phyloP scores from a whole-genome alignment of 192 early-diverging fungal genomes.

The Lobosporangium transversale region DNA sequence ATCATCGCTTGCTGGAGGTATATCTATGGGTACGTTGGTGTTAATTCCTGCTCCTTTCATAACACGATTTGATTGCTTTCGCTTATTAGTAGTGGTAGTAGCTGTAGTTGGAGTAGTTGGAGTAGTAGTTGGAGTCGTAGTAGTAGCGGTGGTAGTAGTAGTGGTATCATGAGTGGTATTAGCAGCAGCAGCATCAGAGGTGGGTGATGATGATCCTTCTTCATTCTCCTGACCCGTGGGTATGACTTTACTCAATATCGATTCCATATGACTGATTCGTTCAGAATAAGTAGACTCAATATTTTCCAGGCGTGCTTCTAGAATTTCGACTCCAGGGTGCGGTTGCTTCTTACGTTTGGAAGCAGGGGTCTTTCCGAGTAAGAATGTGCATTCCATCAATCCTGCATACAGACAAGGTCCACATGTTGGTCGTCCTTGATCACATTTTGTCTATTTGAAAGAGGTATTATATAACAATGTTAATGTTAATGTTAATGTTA shows the following conservation, averaged over 20 bases:
- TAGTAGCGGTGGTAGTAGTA: not conserved
- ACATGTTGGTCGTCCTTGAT: slow-evolving; percentile 49
- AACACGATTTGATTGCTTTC: not conserved
- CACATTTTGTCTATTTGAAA: slow-evolving; percentile 39
- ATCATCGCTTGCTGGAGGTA: slow-evolving; percentile 22
- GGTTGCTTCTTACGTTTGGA: slow-evolving; percentile 52
- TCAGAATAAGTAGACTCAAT: slow-evolving; percentile 49
- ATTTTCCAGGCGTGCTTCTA: slow-evolving; percentile 42
- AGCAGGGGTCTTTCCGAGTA: slow-evolving; percentile 45
- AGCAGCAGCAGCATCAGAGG: not conserved
- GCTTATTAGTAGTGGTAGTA: not conserved
- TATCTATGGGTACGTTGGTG: slow-evolving; percentile 14
- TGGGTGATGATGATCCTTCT: slow-evolving; percentile 4
- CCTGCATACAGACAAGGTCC: slow-evolving; percentile 51
- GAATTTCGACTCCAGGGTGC: slow-evolving; percentile 42
- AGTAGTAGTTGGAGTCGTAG: no score
- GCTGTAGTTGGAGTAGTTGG: not conserved
- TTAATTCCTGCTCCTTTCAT: slow-evolving; percentile 10
- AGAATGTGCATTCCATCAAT: slow-evolving; percentile 51
- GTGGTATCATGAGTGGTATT: not conserved
- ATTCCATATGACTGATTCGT: slow-evolving; percentile 45
- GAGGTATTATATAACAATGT: no score
- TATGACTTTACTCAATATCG: slow-evolving; percentile 50
- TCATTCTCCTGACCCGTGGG: slow-evolving; percentile 11
- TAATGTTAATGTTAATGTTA: no score